Evolutionary conservation across 257 asterid genomes (phyloP).

Genomic region (Plantago major): DNA sequence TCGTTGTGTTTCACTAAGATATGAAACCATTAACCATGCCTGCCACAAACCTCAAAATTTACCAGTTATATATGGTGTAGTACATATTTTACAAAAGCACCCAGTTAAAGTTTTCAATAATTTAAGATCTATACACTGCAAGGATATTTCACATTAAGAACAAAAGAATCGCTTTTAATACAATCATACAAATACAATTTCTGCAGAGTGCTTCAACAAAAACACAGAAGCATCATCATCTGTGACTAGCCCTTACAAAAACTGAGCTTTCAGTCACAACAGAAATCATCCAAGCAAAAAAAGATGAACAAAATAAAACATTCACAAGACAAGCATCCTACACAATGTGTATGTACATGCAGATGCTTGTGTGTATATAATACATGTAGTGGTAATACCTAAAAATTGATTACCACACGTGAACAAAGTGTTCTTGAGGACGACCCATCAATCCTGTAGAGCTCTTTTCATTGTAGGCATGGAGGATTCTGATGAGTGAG

Average conservation of each 20-base stretch:
- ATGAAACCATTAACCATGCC: no score
- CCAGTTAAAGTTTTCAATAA: no score
- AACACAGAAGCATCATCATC: constrained; percentile 37
- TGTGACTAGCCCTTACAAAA: constrained; percentile 57
- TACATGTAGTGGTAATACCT: constrained; percentile 26
- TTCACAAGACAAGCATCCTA: constrained; percentile 16
- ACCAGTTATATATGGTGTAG: no score
- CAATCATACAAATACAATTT: constrained; percentile 6
- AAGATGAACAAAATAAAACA: neutral
- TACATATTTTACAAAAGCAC: no score
- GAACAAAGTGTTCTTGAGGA: constrained; percentile 53
- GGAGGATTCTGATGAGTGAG: constrained; percentile 64
- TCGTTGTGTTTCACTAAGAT: no score
- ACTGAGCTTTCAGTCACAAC: constrained; percentile 40
- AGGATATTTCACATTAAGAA: neutral
- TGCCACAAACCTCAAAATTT: no score
- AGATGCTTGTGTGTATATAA: constrained; percentile 19
- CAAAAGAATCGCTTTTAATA: constrained; percentile 15
- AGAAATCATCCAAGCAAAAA: neutral
- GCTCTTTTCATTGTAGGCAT: constrained; percentile 46
- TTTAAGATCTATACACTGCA: neutral
- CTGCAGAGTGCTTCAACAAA: constrained; percentile 43
- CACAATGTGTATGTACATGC: constrained; percentile 16
- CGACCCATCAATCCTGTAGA: constrained; percentile 28
- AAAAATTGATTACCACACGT: constrained; percentile 51